Percentiles rank a stretch among this genome's conserved stretches.
These are phyloP conservation scores for Penicillium sp. DNA, from an alignment of 2,329 filamentous ascomycete species.

Conservation along the genomic window DNA sequence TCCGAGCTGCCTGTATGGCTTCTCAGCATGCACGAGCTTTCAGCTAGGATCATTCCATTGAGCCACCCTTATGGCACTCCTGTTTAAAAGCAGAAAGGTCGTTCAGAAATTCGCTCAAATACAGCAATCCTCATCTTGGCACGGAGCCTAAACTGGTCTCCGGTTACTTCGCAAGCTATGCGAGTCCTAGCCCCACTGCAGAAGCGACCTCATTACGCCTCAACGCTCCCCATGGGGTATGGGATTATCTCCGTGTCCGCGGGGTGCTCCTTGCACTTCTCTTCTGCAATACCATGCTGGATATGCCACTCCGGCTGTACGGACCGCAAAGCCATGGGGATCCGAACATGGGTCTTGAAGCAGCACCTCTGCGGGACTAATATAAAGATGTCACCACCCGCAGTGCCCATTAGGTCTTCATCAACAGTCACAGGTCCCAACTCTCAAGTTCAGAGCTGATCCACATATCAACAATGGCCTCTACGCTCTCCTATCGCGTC, in stretches of 20 bases:
- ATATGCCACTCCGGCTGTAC: slow-evolving; percentile 6
- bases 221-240: not conserved
- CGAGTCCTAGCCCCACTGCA: slow-evolving; percentile 3
- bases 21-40: not conserved
- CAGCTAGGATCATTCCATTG: too few species aligned
- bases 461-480: slow-evolving; percentile 15
- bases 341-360: too few species aligned
- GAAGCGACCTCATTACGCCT: slow-evolving; percentile 5
- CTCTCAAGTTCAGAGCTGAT: not conserved
- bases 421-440: not conserved
- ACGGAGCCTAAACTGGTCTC: slow-evolving; percentile 5
- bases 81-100: too few species aligned
- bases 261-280: slow-evolving; percentile 14
- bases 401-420: too few species aligned
- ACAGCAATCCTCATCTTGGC: slow-evolving; percentile 6
- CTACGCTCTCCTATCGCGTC: slow-evolving; percentile 14
- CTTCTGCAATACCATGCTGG: slow-evolving; percentile 10
- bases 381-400: too few species aligned
- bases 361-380: too few species aligned
- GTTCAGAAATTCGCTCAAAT: too few species aligned
- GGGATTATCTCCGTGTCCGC: slow-evolving; percentile 22
- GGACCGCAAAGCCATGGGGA: slow-evolving; percentile 17
- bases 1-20: not conserved
- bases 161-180: slow-evolving; percentile 1
- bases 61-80: too few species aligned